Base-by-base conservation (phyloP, 305 asterid genomes). In the Fraxinus paxiana region DNA sequence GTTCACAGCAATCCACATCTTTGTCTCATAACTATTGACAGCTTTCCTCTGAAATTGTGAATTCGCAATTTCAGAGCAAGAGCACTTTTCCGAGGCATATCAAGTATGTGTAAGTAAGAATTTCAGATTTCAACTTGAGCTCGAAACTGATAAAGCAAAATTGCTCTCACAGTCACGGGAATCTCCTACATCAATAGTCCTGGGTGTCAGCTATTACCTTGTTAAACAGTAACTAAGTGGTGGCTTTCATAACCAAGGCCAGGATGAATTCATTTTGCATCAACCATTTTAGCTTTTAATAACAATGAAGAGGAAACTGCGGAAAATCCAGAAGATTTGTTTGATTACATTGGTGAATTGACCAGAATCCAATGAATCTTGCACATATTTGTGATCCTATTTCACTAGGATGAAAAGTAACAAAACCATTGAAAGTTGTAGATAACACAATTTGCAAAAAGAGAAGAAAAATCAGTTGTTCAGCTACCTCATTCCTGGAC, bases 401-500 rank as follows among this genome's bases (percentile, higher is more conserved):
- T 31, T 31, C 28, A 5, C 26, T 33, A 6, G 46, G 43, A 33
- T 33, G 46, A 31, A 70, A 70, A 33, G 75, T 70, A 69, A 12
- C 43, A 33, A 33, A 70, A 4, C 43, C 48, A 15, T 15, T n/a
- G 46, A 35, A 12, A 30, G 26, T 70, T 70, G 13, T 15, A 70
- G 75, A n/a, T 33, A 33, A 70, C 20, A 67, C 35, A 67, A 26
- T 28, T 67, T 28, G 38, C 37, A 70, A 34, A 48, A 81, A 75
- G 54, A 30, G 80, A 46, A 67, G 80, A 59, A 41, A 24, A 77
- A 22, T 22, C 10, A 78, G 51, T 59, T 15, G 63, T 65, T 63
- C 67, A 37, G 51, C 41, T 77, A 46, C 72, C 76, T 63, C 43
- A 69, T 18, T 79, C 74, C 37, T 84, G 77, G 79, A 35, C 10